A percentile compares a stretch with the other conserved stretches of the same genome.
Evolutionary conservation across 2,329 filamentous ascomycete genomes (phyloP).

Genomic region (Colletotrichum sansevieriae): DNA sequence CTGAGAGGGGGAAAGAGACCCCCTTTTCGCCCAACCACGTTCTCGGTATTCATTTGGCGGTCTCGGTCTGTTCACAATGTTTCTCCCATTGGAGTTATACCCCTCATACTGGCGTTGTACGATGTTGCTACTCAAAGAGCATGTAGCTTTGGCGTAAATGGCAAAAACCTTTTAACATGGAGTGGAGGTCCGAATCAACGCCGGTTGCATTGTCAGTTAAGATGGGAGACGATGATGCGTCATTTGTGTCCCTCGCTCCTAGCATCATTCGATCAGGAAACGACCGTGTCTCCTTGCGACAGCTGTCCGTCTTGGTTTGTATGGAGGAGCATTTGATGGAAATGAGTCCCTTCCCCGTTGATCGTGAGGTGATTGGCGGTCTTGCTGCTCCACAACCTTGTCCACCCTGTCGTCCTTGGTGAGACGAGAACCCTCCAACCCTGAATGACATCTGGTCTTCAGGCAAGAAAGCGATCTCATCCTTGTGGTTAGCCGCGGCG

Average conservation of each 20-base stretch:
- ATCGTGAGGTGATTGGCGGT: neutral
- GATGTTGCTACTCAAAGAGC: conserved; percentile 1
- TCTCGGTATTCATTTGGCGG: conserved; percentile 13
- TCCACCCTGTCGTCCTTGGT: neutral
- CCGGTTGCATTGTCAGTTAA: too few relatives aligned
- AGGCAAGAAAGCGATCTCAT: neutral
- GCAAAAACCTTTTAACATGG: neutral
- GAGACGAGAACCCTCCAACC: neutral
- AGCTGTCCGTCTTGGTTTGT: neutral
- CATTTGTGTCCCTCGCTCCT: too few relatives aligned
- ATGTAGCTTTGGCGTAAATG: neutral
- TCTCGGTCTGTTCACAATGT: conserved; percentile 13
- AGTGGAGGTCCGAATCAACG: too few relatives aligned
- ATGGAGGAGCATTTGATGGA: neutral
- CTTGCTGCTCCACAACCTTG: neutral
- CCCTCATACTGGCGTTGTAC: conserved; percentile 17
- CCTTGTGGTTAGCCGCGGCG: neutral
- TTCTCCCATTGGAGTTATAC: conserved; percentile 36
- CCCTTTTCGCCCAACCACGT: neutral
- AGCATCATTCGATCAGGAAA: too few relatives aligned
- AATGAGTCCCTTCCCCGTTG: neutral
- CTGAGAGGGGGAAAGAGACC: neutral
- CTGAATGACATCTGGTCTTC: neutral
- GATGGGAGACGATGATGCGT: too few relatives aligned
- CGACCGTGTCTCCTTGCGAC: too few relatives aligned